Conservation (phyloP, 176 grass and related monocot genomes). For the Triticum turgidum region DNA sequence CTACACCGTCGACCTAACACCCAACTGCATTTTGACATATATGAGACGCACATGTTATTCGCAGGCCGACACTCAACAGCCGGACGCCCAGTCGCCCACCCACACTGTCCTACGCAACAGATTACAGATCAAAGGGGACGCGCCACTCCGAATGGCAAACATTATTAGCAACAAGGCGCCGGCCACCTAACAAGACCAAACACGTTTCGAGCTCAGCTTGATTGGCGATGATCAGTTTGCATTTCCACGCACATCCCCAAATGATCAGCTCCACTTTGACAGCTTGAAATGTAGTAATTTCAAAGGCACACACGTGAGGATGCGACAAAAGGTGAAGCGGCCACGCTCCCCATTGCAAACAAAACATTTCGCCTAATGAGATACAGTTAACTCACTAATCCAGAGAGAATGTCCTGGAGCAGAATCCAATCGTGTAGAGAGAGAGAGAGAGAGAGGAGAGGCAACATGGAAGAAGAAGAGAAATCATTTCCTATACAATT, state of each 20-base stretch:
- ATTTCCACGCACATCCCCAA: conserved; percentile 16
- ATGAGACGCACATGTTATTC: conserved; percentile 7
- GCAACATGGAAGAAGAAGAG: background rate
- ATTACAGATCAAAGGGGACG: background rate
- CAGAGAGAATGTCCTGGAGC: conserved; percentile 25
- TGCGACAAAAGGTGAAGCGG: background rate
- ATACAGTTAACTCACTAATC: conserved; percentile 16
- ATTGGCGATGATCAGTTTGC: background rate
- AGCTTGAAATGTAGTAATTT: background rate
- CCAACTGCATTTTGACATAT: conserved; percentile 21
- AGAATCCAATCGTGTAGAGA: conserved; percentile 19
- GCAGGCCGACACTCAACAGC: background rate
- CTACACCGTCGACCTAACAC: background rate
- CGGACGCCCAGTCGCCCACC: background rate
- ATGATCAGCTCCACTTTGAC: conserved; percentile 30
- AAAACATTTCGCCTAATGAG: conserved; percentile 5
- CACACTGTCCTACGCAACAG: background rate
- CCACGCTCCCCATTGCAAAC: background rate
- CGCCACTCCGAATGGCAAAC: background rate
- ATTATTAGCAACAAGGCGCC: conserved; percentile 32
- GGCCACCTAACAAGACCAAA: conserved; percentile 32
- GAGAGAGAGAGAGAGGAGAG: background rate
- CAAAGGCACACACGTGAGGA: background rate
- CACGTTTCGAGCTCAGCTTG: background rate
- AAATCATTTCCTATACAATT: conserved; percentile 28